Percentiles rank a stretch among this genome's conserved stretches.
phyloP scores from a whole-genome alignment of 768 basidiomycete genomes.

The Cubamyces lactineus region DNA sequence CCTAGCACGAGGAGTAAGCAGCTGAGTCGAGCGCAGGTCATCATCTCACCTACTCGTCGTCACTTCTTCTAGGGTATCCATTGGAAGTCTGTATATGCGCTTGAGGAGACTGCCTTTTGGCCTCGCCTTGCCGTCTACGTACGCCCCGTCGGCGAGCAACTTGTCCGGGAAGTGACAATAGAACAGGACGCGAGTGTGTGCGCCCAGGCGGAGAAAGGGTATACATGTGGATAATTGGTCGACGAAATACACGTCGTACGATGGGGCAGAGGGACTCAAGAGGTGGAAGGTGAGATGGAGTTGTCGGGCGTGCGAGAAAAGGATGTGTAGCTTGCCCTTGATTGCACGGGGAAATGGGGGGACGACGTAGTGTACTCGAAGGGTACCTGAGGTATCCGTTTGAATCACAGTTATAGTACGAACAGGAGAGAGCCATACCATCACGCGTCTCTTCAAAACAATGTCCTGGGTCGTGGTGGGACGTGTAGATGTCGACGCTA shows the following conservation, averaged over 20 bases:
- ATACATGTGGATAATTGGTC: slow-evolving; percentile 95
- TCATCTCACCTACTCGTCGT: slow-evolving; percentile 71
- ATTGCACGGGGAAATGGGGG: slow-evolving; percentile 83
- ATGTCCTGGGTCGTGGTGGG: slow-evolving; percentile 82
- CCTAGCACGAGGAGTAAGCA: slow-evolving; percentile 45
- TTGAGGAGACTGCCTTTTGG: slow-evolving; percentile 59
- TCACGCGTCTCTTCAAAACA: slow-evolving; percentile 95
- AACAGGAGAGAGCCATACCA: slow-evolving; percentile 52
- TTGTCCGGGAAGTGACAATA: slow-evolving; percentile 99
- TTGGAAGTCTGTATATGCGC: slow-evolving; percentile 79
- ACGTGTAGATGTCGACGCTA: slow-evolving; percentile 87
- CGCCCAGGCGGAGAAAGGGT: slow-evolving; percentile 73
- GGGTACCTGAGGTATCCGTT: slow-evolving; percentile 58
- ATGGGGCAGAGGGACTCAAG: slow-evolving; percentile 48
- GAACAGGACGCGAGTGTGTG: slow-evolving; percentile 84
- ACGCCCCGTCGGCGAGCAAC: slow-evolving; percentile 74
- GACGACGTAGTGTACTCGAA: slow-evolving; percentile 70
- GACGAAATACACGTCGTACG: slow-evolving; percentile 87
- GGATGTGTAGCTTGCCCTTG: slow-evolving; percentile 81
- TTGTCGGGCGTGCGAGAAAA: slow-evolving; percentile 88
- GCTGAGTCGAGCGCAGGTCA: neutral
- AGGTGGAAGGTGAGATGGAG: slow-evolving; percentile 77
- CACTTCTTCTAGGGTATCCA: slow-evolving; percentile 88
- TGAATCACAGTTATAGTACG: neutral
- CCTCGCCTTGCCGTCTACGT: slow-evolving; percentile 53